Base-by-base conservation (phyloP, 306 rosid species). In the Prunus armeniaca region DNA sequence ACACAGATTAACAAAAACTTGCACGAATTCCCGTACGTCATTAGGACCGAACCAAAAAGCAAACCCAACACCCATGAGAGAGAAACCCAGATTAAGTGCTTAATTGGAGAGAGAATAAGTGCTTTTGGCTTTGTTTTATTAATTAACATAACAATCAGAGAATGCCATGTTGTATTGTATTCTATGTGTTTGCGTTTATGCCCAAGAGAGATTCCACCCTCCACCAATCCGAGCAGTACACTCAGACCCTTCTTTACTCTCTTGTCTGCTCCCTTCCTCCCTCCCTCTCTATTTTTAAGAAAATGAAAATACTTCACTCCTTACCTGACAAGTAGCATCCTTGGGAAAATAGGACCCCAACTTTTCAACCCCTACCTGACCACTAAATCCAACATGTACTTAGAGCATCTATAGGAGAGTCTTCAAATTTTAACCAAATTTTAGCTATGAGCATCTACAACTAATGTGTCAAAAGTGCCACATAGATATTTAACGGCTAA, bases 21-120 rank as follows among this genome's bases (percentile, higher is more conserved):
- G 72, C 87, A 68, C 85, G 68, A 77, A 75, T 83, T 82, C 85
- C 95, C 41, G 80, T 24, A 58, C 51, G 9, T 25, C 18, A 47
- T 45, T 60, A 9, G 61, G 67, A 72, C 76, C 67, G 18, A 12
- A 60, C 76, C 76, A 45, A 27, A 60, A 73, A 45, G 69, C 8
- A 46, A 73, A 6, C 55, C 43, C 43, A 5, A 25, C 12, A 0
- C 25, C 24, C 38, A 38, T 32, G 47, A 72, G 2, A 72, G 50
- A 15, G 6, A 72, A 38, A 22, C 22, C 25, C 22, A 20, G 54
- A 55, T 72, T 57, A 72, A 8, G 55, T 38, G 67, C 65, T 55
- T 55, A 71, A 71, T 54, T 41, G 17, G 41, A 57, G 54, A 56
- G 76, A 41, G 24, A 8, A 3, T 6, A 45, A 74, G 58, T 24